phyloP scores from a whole-genome alignment of 2,329 filamentous ascomycete species.

The Aspergillus fischeri region DNA sequence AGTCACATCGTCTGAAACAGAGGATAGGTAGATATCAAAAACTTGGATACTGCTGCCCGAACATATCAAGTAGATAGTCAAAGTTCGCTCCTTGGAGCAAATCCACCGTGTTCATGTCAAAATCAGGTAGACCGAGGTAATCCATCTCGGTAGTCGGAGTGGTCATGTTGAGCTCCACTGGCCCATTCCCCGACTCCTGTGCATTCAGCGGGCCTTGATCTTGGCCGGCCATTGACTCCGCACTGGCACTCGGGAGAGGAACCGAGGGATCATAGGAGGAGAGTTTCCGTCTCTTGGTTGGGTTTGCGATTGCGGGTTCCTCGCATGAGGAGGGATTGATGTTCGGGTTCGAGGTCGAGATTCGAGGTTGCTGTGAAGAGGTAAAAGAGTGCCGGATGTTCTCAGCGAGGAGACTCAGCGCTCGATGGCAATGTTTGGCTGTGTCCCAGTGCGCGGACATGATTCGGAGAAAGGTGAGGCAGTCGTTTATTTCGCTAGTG shows the following conservation, averaged over 20 bases:
- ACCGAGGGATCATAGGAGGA: background rate
- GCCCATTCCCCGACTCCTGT: background rate
- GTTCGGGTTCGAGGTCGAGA: background rate
- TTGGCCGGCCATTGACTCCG: background rate
- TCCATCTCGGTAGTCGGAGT: background rate
- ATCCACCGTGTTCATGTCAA: slow-evolving; percentile 29
- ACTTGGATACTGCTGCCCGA: slow-evolving; percentile 29
- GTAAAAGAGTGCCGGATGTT: slow-evolving; percentile 25
- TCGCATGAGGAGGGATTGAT: background rate
- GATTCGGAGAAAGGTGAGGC: slow-evolving; percentile 26
- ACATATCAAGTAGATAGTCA: slow-evolving; percentile 29
- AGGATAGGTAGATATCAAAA: slow-evolving; percentile 11
- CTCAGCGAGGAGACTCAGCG: slow-evolving; percentile 28
- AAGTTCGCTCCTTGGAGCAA: slow-evolving; percentile 30
- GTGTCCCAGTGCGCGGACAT: slow-evolving; percentile 41
- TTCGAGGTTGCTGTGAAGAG: slow-evolving; percentile 1
- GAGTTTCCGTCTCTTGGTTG: background rate
- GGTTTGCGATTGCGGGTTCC: background rate
- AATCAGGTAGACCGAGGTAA: too few species aligned
- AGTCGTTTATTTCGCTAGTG: slow-evolving; percentile 33
- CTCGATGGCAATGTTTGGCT: slow-evolving; percentile 37
- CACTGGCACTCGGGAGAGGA: background rate
- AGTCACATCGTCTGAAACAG: background rate
- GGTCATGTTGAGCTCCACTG: background rate
- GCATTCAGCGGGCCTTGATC: background rate